Base-by-base conservation (phyloP, 2,329 filamentous ascomycete genomes). In the Verticillium longisporum region DNA sequence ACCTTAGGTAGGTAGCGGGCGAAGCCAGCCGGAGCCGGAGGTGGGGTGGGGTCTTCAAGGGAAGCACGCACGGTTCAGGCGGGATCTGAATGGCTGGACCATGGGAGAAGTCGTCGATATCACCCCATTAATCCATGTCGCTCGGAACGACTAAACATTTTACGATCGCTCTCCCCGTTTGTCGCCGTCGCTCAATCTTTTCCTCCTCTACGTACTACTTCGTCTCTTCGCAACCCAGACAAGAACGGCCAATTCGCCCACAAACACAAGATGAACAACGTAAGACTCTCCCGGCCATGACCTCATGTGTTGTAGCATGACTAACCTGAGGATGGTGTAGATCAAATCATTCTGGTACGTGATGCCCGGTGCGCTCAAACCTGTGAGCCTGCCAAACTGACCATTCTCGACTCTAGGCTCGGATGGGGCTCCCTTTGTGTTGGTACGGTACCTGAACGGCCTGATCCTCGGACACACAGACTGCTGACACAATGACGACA, bases 401-500 rank as follows among this genome's bases (percentile, higher is more conserved):
- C 60, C 26, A 26, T 55, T 58, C 33, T 59, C 56, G 53, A 62
- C 60, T 63, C 55, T 67, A 96, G 92, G 90, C 79, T 94, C 71
- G 95, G 95, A 71, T 97, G 92, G 95, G 93, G 91, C 68, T 84
- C 92, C 57, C 84, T 98, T 60, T 95, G 93, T 72, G 82, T 89
- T 68, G 92, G 90, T 92, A 84, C 62, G 86, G 71, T 31, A 9
- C 58, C 31, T n/a, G 15, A 31, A 41, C 57, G 10, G 13, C 33
- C 54, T 6, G 7, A 55, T 13, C 5, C 14, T 33, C 9, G 26
- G 26, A 55, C 15, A n/a, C 10, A 34, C 54, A 18, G 13, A 55
- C 5, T 10, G 18, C 54, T 55, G 13, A 59, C 37, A 63, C 66
- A 63, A 68, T 64, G 64, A 62, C 34, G 34, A 59, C 71, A 92